Evolutionary conservation across 2,329 filamentous ascomycete species (phyloP).

Genomic region (Sordariomycetes sp.): DNA sequence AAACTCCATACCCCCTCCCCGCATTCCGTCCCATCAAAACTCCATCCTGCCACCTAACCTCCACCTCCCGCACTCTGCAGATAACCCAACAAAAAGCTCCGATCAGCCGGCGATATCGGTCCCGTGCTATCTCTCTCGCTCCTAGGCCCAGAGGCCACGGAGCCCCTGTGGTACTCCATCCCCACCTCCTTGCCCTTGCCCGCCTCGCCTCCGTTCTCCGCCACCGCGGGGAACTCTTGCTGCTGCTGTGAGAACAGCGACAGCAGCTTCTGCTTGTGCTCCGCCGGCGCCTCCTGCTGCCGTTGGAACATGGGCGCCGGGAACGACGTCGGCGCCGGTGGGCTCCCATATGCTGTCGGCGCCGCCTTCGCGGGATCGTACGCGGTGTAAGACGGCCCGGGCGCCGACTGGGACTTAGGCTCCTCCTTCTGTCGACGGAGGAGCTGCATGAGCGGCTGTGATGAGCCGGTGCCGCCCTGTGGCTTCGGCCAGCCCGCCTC

Average conservation of each 20-base stretch:
- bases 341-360: slow-evolving; percentile 11
- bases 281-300: slow-evolving; percentile 20
- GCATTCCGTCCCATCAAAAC: not conserved
- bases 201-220: not conserved
- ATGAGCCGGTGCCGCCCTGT: not conserved
- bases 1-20: not conserved
- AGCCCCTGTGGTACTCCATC: slow-evolving; percentile 22
- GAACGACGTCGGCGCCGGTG: slow-evolving; percentile 14
- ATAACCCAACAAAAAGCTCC: slow-evolving; percentile 65
- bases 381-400: not conserved
- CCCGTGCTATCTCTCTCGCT: slow-evolving; percentile 30
- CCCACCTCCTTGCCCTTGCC: slow-evolving; percentile 12
- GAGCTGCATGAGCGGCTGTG: slow-evolving; percentile 3
- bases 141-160: slow-evolving; percentile 29
- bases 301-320: slow-evolving; percentile 14
- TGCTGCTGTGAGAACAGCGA: slow-evolving; percentile 41
- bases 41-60: not conserved
- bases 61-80: slow-evolving; percentile 38
- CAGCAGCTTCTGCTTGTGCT: slow-evolving; percentile 33
- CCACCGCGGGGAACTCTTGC: slow-evolving; percentile 12
- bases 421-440: slow-evolving; percentile 8
- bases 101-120: slow-evolving; percentile 55
- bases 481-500: not conserved
- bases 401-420: slow-evolving; percentile 7
- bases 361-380: slow-evolving; percentile 1